Evolutionary conservation across 208 protist species (phyloP).

Genomic region (Trypanosoma rangeli): DNA sequence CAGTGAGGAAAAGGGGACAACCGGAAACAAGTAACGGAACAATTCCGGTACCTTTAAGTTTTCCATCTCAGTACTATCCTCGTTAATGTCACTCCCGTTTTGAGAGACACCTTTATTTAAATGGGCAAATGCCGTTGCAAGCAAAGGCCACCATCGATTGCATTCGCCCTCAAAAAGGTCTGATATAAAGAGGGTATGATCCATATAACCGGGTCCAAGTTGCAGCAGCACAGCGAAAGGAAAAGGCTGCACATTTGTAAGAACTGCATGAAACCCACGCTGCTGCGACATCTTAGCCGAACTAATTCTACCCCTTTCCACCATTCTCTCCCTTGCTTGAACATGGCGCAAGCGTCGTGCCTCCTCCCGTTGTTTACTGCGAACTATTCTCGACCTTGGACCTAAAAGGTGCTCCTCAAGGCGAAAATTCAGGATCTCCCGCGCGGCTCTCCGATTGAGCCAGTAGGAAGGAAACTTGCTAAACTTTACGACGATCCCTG

Average conservation of each 20-base stretch:
- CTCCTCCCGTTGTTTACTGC: constrained; percentile 22
- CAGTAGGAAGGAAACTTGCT: constrained; percentile 86
- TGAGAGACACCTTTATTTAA: constrained; percentile 13
- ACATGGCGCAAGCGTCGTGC: constrained; percentile 11
- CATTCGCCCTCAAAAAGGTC: constrained; percentile 71
- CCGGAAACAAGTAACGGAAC: constrained; percentile 23
- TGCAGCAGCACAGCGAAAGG: constrained; percentile 21
- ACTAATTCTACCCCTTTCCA: constrained; percentile 40
- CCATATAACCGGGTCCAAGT: constrained; percentile 12
- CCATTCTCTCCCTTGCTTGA: constrained; percentile 15
- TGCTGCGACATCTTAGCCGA: constrained; percentile 30
- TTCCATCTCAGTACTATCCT: neutral
- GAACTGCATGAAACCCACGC: constrained; percentile 47
- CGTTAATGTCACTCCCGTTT: neutral
- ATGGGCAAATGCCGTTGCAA: constrained; percentile 33
- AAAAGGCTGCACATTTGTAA: constrained; percentile 31
- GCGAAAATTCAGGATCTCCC: constrained; percentile 70
- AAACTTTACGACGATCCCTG: constrained; percentile 72
- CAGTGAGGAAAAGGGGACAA: constrained; percentile 11
- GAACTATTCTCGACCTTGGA: constrained; percentile 49
- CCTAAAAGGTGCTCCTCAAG: constrained; percentile 75
- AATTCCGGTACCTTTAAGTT: constrained; percentile 25
- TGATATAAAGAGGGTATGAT: constrained; percentile 35
- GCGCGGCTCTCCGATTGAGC: constrained; percentile 77
- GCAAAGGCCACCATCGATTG: constrained; percentile 65